Evolutionary conservation across 2,329 filamentous ascomycete genomes (phyloP).

Genomic region (Arachnopeziza araneosa): DNA sequence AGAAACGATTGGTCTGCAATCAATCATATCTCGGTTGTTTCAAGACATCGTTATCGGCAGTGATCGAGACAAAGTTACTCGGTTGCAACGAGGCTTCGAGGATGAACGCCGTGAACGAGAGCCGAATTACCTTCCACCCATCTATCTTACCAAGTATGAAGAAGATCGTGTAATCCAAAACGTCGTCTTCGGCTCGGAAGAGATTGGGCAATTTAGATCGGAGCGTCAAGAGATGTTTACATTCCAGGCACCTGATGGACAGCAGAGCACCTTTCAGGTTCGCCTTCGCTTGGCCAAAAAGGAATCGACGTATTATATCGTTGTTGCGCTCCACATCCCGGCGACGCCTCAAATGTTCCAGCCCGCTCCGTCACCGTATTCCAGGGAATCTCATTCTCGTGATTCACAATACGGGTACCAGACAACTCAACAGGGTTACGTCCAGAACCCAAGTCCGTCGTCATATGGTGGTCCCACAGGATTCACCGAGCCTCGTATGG

Average conservation of each 20-base stretch:
- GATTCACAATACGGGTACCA: conserved; percentile 29
- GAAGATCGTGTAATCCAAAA: conserved; percentile 50
- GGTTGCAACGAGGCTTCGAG: conserved; percentile 47
- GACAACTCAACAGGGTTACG: conserved; percentile 21
- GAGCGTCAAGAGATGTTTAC: conserved; percentile 50
- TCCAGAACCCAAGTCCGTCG: conserved; percentile 17
- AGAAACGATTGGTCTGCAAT: conserved; percentile 47
- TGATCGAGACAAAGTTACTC: conserved; percentile 48
- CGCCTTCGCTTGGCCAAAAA: conserved; percentile 54
- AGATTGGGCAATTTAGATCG: conserved; percentile 45
- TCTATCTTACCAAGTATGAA: conserved; percentile 46
- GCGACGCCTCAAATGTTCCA: conserved; percentile 22
- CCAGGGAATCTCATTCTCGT: conserved; percentile 24
- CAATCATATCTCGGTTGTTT: conserved; percentile 45
- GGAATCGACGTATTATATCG: conserved; percentile 58
- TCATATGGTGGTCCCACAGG: conserved; percentile 19
- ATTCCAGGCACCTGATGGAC: conserved; percentile 48
- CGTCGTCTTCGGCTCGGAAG: conserved; percentile 49
- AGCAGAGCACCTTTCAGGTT: conserved; percentile 43
- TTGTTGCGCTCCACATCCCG: conserved; percentile 34
- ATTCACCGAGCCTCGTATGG: conserved; percentile 22
- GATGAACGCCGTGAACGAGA: conserved; percentile 49
- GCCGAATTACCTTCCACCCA: conserved; percentile 59
- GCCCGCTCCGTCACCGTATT: conserved; percentile 23
- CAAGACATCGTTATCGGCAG: conserved; percentile 46